Conservation (phyloP, 106 monocot genomes). For the Xerophyta viscosa region DNA sequence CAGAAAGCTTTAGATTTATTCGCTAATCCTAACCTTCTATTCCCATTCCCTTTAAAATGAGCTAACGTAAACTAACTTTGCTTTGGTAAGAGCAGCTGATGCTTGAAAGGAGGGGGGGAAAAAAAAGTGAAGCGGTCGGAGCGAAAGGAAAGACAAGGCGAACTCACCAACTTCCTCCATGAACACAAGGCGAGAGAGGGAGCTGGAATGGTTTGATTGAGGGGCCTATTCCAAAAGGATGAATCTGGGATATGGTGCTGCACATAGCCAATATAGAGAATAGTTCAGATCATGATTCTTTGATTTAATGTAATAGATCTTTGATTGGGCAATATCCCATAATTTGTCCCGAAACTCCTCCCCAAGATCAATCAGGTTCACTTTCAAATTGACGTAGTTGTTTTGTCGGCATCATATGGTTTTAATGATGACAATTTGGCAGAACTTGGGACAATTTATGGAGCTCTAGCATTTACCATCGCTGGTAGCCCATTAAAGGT, state of each 20-base stretch:
- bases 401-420: no score
- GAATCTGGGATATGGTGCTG: slow-evolving; percentile 25
- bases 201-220: slow-evolving; percentile 75
- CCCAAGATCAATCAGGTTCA: no score
- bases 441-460: no score
- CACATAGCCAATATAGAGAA: background rate
- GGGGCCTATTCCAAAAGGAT: slow-evolving; percentile 52
- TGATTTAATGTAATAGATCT: background rate
- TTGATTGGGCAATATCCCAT: no score
- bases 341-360: no score
- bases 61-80: no score
- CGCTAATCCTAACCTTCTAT: slow-evolving; percentile 27
- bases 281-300: no score
- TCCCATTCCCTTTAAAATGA: no score
- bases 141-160: slow-evolving; percentile 1
- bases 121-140: slow-evolving; percentile 39
- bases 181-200: slow-evolving; percentile 23
- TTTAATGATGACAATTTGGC: no score
- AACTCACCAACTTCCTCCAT: slow-evolving; percentile 13
- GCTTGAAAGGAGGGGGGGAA: slow-evolving; percentile 78
- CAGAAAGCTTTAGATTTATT: slow-evolving; percentile 68
- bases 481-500: no score
- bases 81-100: slow-evolving; percentile 47
- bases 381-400: no score
- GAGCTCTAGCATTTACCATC: no score